These are phyloP conservation scores for Colletotrichum agaves DNA, from an alignment of 2,329 filamentous ascomycete genomes.

Conservation along the genomic window DNA sequence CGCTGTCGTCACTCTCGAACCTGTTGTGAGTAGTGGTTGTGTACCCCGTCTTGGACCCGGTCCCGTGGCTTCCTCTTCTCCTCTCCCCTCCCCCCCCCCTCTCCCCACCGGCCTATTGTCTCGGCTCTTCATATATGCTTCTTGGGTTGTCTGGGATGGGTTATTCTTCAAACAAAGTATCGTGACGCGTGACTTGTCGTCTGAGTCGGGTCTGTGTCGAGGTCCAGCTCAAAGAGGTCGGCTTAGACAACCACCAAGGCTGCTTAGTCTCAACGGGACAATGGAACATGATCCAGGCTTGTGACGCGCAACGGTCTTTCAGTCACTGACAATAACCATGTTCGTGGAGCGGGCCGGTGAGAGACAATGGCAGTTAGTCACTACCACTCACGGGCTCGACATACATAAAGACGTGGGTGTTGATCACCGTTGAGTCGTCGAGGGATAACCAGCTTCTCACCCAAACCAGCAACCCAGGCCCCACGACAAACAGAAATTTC, in stretches of 20 bases:
- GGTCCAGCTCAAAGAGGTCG: constrained; percentile 19
- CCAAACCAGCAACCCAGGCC: background rate
- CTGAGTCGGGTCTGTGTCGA: constrained; percentile 22
- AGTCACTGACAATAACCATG: constrained; percentile 23
- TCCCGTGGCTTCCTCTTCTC: constrained; percentile 24
- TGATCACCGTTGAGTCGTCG: constrained; percentile 6
- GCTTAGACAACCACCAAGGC: constrained; percentile 11
- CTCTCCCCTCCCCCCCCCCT: constrained; percentile 4
- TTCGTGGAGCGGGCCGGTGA: constrained; percentile 26
- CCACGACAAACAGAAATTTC: background rate
- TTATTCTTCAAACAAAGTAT: constrained; percentile 1
- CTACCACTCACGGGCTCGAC: constrained; percentile 18
- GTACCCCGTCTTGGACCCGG: constrained; percentile 8
- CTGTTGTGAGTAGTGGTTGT: constrained; percentile 25
- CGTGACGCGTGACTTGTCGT: constrained; percentile 33
- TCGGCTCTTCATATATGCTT: constrained; percentile 33
- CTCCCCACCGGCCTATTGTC: constrained; percentile 31
- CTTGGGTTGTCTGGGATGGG: constrained; percentile 9
- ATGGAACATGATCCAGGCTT: constrained; percentile 36
- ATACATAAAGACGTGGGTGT: constrained; percentile 21
- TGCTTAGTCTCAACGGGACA: constrained; percentile 13
- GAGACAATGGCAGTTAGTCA: constrained; percentile 25
- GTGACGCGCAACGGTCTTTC: constrained; percentile 26
- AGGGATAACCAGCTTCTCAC: background rate
- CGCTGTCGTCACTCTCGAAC: constrained; percentile 34